Evolutionary conservation across 1,284 basidiomycete species (phyloP).

Genomic region (Tremellales sp.): DNA sequence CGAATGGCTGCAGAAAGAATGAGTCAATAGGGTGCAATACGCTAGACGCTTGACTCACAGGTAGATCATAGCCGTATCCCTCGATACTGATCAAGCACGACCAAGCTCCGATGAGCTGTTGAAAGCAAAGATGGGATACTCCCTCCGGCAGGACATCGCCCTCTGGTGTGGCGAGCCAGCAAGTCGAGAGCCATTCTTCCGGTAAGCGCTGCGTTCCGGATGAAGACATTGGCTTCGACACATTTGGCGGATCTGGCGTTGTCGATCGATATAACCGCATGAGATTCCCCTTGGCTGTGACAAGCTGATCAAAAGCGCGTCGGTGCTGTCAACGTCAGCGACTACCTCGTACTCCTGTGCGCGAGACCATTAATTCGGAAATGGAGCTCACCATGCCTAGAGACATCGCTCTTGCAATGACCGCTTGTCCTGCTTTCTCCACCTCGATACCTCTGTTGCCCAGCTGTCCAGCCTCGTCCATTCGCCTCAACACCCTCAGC

Average conservation of each 20-base stretch:
- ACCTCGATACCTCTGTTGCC: slow-evolving; percentile 23
- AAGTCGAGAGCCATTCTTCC: no score
- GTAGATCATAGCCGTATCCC: not conserved
- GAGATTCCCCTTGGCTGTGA: slow-evolving; percentile 16
- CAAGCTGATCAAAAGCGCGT: slow-evolving; percentile 17
- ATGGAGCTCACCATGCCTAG: slow-evolving; percentile 31
- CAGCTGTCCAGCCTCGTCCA: slow-evolving; percentile 10
- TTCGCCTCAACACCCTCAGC: slow-evolving; percentile 20
- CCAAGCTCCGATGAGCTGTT: not conserved
- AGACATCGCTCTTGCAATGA: slow-evolving; percentile 17
- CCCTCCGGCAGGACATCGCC: no score
- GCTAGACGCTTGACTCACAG: no score
- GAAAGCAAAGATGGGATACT: not conserved
- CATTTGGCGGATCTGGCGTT: no score
- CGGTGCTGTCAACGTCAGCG: slow-evolving; percentile 14
- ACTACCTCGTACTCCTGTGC: not conserved
- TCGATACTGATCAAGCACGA: not conserved
- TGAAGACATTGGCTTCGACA: no score
- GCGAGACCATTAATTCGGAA: not conserved
- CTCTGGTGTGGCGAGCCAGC: no score
- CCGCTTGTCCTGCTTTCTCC: slow-evolving; percentile 21
- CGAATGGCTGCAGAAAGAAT: not conserved
- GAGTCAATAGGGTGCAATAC: no score
- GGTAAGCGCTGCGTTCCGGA: no score
- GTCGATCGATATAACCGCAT: no score